These are phyloP conservation scores for Fraxinus cuspidata DNA, from an alignment of 257 asterid genomes.

Conservation along the genomic window DNA sequence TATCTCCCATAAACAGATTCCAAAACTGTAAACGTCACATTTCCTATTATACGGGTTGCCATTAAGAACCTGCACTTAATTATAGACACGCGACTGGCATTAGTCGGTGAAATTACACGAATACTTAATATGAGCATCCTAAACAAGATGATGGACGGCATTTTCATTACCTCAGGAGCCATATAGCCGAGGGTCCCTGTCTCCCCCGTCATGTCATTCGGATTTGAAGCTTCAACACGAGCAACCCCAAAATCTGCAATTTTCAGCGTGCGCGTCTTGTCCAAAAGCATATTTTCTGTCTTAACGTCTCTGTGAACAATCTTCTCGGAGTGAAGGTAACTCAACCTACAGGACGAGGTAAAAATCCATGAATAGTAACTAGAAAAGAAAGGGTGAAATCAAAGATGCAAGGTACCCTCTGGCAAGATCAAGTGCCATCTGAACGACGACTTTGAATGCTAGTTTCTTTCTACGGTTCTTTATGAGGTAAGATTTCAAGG, in stretches of 20 bases:
- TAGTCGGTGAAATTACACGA: too few species aligned
- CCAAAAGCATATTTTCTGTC: conserved; percentile 88
- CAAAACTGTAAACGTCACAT: conserved; percentile 91
- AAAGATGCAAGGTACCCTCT: conserved; percentile 54
- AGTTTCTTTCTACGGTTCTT: conserved; percentile 69
- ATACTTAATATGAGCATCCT: too few species aligned
- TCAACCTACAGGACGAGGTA: conserved; percentile 40
- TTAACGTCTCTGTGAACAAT: conserved; percentile 90
- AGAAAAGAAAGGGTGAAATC: not conserved
- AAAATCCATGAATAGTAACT: too few species aligned
- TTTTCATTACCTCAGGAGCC: conserved; percentile 87
- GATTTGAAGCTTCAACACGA: conserved; percentile 87
- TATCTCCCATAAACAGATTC: conserved; percentile 93
- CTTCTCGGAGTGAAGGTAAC: conserved; percentile 76
- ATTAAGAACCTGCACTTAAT: conserved; percentile 58
- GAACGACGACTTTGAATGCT: conserved; percentile 78
- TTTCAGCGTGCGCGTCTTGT: conserved; percentile 64
- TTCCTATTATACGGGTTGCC: conserved; percentile 83
- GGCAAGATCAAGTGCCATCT: conserved; percentile 76
- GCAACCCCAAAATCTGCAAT: conserved; percentile 97
- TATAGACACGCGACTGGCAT: not conserved
- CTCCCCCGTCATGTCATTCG: conserved; percentile 94
- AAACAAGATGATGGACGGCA: not conserved
- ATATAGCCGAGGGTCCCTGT: conserved; percentile 94
- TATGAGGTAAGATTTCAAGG: conserved; percentile 71